Base-by-base conservation (phyloP, 164 flowering plant species). In the Tetrastigma voinierianum region DNA sequence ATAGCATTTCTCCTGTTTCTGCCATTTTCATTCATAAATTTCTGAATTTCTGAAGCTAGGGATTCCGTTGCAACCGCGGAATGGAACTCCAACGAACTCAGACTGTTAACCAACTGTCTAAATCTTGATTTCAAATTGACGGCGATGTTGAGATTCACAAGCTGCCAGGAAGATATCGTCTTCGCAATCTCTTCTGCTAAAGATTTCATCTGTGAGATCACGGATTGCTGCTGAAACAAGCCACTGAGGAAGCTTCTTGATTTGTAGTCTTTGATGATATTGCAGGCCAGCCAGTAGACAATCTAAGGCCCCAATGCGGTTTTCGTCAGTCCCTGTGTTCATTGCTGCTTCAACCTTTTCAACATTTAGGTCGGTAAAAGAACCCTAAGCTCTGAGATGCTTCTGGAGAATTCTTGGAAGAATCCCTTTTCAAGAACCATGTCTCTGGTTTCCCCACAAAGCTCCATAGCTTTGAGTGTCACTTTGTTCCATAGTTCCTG, bases 401-500 rank as follows among this genome's bases (percentile, higher is more conserved):
- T 58, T 25, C 56, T 63, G 40, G 65, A 67, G 67, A 73, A 73
- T 20, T 63, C 68, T 44, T 59, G 71, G 46, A 73, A 68, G 65
- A 61, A 45, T 14, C 63, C 40, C 62, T 73, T 63, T 25, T 63
- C 68, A 46, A 73, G 43, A 12, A 64, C 45, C 15, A 58, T 51
- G 46, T 73, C 76, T 7, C 65, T 67, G 12, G 72, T 59, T 53
- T 73, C 76, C 14, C 44, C 25, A 18, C 10, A 65, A 32, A 73
- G 68, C 20, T 46, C 24, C 23, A 44, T 46, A 7, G 72, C 60
- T 24, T 68, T 68, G 17, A 45, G 12, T 21, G 65, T 55, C 24
- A 73, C 68, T 64, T 12, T 49, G 16, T 67, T 59, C 68, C 67
- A 73, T 2, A 73, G 21, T 59, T 73, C 71, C 52, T 73, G 76